Conservation (phyloP, 306 rosid species). For the Myrica gale region DNA sequence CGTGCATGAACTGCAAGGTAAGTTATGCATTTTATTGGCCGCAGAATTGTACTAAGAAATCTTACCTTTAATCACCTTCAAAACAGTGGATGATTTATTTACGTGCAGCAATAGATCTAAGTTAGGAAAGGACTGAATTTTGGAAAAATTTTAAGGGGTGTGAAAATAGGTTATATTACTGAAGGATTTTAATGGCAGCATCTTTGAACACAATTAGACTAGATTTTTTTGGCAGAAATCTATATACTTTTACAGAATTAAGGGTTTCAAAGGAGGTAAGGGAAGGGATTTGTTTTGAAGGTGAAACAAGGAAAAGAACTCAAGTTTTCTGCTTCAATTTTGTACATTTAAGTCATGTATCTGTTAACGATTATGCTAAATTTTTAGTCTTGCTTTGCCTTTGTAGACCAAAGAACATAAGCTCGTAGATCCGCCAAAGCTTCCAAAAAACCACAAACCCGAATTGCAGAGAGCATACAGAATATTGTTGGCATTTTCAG, state of each 20-base stretch:
- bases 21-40: conserved; percentile 14
- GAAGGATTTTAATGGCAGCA: too few relatives aligned
- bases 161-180: too few relatives aligned
- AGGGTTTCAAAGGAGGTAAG: too few relatives aligned
- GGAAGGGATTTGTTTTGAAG: too few relatives aligned
- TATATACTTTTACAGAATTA: too few relatives aligned
- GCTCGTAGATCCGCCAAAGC: conserved; percentile 52
- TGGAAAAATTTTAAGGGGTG: too few relatives aligned
- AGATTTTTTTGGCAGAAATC: too few relatives aligned
- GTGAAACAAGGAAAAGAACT: too few relatives aligned
- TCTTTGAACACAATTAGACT: too few relatives aligned
- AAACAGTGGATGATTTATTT: conserved; percentile 6
- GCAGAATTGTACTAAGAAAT: background rate
- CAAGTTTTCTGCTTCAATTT: too few relatives aligned
- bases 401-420: conserved; percentile 73
- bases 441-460: too few relatives aligned
- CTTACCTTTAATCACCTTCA: background rate
- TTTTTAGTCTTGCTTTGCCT: conserved; percentile 34
- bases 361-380: conserved; percentile 18
- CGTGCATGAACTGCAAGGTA: conserved; percentile 99
- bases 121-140: too few relatives aligned
- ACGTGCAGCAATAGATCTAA: conserved; percentile 3
- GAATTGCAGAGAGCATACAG: conserved; percentile 46
- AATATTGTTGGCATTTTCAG: conserved; percentile 87
- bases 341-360: background rate